phyloP scores from a whole-genome alignment of 805 yeast species.

The Sugiyamaella chiloensis region DNA sequence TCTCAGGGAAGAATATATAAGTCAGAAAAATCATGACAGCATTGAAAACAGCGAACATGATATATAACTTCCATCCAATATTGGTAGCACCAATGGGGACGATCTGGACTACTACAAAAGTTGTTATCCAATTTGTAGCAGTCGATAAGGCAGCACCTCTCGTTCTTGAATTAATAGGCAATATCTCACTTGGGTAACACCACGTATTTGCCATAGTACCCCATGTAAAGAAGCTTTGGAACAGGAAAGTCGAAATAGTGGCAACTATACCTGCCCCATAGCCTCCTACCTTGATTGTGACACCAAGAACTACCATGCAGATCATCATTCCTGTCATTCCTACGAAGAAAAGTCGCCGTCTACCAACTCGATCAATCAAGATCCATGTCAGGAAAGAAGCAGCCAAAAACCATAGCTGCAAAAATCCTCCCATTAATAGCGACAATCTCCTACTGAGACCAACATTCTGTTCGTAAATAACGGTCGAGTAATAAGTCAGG shows the following conservation, averaged over 20 bases:
- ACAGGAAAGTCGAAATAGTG: constrained; percentile 30
- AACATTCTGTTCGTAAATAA: constrained; percentile 3
- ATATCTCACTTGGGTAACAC: constrained; percentile 66
- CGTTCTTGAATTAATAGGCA: constrained; percentile 62
- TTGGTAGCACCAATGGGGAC: constrained; percentile 52
- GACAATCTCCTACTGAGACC: constrained; percentile 9
- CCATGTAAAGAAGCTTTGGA: constrained; percentile 38
- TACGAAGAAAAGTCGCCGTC: constrained; percentile 54
- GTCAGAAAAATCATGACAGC: constrained; percentile 41
- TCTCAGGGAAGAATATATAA: constrained; percentile 59
- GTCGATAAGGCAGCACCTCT: constrained; percentile 61
- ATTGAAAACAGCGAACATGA: constrained; percentile 44
- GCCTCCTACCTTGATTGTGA: neutral
- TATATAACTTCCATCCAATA: constrained; percentile 31
- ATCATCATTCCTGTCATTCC: constrained; percentile 49
- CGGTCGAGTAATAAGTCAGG: constrained; percentile 10
- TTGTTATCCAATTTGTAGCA: constrained; percentile 61
- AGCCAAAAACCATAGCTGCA: constrained; percentile 9
- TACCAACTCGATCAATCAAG: constrained; percentile 42
- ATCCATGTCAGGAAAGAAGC: constrained; percentile 15
- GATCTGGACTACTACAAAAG: constrained; percentile 29
- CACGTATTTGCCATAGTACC: constrained; percentile 51
- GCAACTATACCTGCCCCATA: constrained; percentile 11
- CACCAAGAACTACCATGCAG: constrained; percentile 16
- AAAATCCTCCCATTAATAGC: constrained; percentile 7